Base-by-base conservation (phyloP, 345 rosid species). In the Melaleuca quinquenervia region DNA sequence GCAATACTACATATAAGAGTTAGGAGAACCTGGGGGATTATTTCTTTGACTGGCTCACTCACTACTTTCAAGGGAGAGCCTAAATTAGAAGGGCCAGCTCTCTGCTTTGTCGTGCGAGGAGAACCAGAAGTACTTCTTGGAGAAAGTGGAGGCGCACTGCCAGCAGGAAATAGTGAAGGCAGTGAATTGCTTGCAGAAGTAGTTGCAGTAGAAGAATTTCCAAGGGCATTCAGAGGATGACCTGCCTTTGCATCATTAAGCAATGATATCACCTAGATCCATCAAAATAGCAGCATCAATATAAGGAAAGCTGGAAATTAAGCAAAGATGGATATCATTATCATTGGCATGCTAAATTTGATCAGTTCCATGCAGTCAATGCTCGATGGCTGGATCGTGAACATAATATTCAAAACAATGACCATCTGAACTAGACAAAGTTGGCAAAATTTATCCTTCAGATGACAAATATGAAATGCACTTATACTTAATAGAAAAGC, bases 111-210 rank as follows among this genome's bases (percentile, higher is more conserved):
- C n/a, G 92, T 85, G 54, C 99, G 98, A 60, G 99, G 99, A 12
- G 99, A 97, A 83, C 98, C 96, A 62, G 96, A 90, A 6, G 93
- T 85, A 87, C 98, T 97, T 84, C 99, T 93, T 8, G 99, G 99
- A 56, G 99, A 97, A 85, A 97, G 98, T 12, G 99, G 99, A 87
- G 99, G 99, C 44, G 98, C 94, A 88, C 98, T 95, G 83, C 98
- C 99, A 82, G 94, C 94, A 84, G 97, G 98, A 91, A 97, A 97
- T 95, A 97, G 93, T 60, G 99, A 97, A 24, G 99, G 99, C 87
- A 97, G 85, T 45, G 97, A 86, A 90, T 90, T 94, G 90, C 91
- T 90, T 5, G 94, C 50, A 58, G 92, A 88, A 88, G 93, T 82
- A 89, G 85, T 91, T 85, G 95, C 87, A 91, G 90, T 86, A 85